A percentile compares a stretch with the other conserved stretches of the same genome.
Evolutionary conservation across 2,329 filamentous ascomycete species (phyloP).

Genomic region (Acarospora socialis): DNA sequence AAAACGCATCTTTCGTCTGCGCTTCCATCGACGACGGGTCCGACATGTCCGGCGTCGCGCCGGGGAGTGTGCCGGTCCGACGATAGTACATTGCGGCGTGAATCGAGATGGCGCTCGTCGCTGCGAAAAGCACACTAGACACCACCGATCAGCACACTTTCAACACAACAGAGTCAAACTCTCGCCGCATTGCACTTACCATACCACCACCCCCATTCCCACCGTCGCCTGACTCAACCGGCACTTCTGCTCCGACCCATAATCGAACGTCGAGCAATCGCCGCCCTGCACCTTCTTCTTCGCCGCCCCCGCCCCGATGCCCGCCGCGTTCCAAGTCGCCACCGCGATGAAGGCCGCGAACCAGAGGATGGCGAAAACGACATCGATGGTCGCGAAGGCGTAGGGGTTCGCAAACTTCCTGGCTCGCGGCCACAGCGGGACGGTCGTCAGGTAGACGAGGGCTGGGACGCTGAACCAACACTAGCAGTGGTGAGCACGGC

Average conservation of each 20-base stretch:
- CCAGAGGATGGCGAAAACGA: constrained; percentile 42
- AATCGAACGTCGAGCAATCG: constrained; percentile 41
- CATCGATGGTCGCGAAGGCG: constrained; percentile 42
- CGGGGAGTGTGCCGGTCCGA: constrained; percentile 40
- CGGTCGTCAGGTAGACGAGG: constrained; percentile 44
- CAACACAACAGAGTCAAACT: not conserved
- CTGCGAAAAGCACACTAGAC: constrained; percentile 37
- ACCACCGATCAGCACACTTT: constrained; percentile 4
- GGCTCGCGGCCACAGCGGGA: constrained; percentile 46
- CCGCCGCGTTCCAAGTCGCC: constrained; percentile 41
- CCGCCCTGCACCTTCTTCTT: constrained; percentile 28
- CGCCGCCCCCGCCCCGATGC: constrained; percentile 23
- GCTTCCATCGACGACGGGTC: constrained; percentile 31
- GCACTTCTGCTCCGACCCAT: constrained; percentile 41
- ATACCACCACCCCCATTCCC: constrained; percentile 43
- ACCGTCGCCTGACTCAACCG: constrained; percentile 40
- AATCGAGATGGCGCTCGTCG: constrained; percentile 39
- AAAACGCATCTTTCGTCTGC: constrained; percentile 34
- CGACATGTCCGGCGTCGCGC: constrained; percentile 14
- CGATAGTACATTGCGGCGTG: constrained; percentile 42
- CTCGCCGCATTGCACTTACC: constrained; percentile 26
- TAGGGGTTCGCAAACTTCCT: constrained; percentile 45
- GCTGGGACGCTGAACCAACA: constrained; percentile 46
- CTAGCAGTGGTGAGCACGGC: too few relatives aligned
- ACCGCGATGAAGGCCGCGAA: constrained; percentile 44